phyloP scores from a whole-genome alignment of 352 stramenopile genomes.

The Phytophthora colocasiae region DNA sequence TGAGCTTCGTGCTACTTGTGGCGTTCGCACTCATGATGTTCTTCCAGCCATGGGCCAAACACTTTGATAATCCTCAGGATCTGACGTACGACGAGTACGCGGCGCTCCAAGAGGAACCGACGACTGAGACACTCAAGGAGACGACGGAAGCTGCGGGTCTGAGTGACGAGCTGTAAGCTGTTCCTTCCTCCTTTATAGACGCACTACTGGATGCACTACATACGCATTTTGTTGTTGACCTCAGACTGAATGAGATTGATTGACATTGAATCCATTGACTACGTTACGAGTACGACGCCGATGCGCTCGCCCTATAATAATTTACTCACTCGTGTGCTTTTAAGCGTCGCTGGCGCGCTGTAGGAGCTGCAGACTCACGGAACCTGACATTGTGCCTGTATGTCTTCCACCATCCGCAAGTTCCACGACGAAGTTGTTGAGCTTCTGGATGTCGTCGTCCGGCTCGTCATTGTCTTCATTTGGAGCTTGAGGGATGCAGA shows the following conservation, averaged over 20 bases:
- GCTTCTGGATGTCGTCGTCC: slow-evolving; percentile 24
- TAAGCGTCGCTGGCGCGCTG: slow-evolving; percentile 36
- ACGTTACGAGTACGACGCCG: slow-evolving; percentile 21
- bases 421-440: slow-evolving; percentile 59
- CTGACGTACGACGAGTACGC: slow-evolving; percentile 40
- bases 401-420: slow-evolving; percentile 62
- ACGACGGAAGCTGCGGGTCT: slow-evolving; percentile 17
- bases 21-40: slow-evolving; percentile 73
- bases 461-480: slow-evolving; percentile 29
- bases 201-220: slow-evolving; percentile 12
- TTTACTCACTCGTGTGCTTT: slow-evolving; percentile 29
- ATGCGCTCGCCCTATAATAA: slow-evolving; percentile 31
- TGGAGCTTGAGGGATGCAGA: slow-evolving; percentile 58
- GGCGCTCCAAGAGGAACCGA: slow-evolving; percentile 30
- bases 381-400: slow-evolving; percentile 65
- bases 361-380: slow-evolving; percentile 42
- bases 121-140: slow-evolving; percentile 26
- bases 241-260: slow-evolving; percentile 39
- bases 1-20: slow-evolving; percentile 54
- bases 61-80: slow-evolving; percentile 37
- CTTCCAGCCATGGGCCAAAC: slow-evolving; percentile 78
- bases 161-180: slow-evolving; percentile 52
- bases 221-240: slow-evolving; percentile 7
- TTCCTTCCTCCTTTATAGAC: slow-evolving; percentile 21
- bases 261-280: slow-evolving; percentile 40